Conservation (phyloP, 1,139 yeast species). For the Kluyveromyces sp. region DNA sequence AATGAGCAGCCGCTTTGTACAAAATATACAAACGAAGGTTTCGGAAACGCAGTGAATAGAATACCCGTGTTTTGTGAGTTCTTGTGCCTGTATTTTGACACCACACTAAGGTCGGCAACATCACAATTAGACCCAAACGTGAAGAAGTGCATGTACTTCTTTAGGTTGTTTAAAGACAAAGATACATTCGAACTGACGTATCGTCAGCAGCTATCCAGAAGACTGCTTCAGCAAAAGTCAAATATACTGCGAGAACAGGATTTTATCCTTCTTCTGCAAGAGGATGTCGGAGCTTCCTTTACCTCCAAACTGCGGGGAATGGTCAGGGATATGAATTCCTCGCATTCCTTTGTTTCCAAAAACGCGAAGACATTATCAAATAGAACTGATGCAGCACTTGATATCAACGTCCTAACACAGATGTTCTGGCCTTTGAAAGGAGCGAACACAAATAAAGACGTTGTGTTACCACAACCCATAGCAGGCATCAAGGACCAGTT, state of each 20-base stretch:
- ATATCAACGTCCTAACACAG: conserved; percentile 48
- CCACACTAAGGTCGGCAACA: conserved; percentile 44
- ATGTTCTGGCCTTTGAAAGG: conserved; percentile 32
- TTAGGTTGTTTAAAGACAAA: conserved; percentile 69
- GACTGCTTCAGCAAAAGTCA: conserved; percentile 56
- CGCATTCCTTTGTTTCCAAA: conserved; percentile 43
- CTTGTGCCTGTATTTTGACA: conserved; percentile 67
- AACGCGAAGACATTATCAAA: conserved; percentile 11
- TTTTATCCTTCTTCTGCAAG: conserved; percentile 62
- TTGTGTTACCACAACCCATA: conserved; percentile 47
- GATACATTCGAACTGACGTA: conserved; percentile 83
- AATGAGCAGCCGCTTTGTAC: conserved; percentile 44
- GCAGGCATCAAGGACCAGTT: conserved; percentile 37
- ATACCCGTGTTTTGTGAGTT: conserved; percentile 57
- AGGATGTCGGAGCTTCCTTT: conserved; percentile 75
- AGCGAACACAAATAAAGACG: conserved; percentile 24
- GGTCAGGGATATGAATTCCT: conserved; percentile 73
- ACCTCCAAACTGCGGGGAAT: conserved; percentile 79
- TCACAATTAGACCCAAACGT: conserved; percentile 50
- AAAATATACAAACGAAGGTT: conserved; percentile 53
- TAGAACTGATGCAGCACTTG: conserved; percentile 33
- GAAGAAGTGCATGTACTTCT: conserved; percentile 51
- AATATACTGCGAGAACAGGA: conserved; percentile 61
- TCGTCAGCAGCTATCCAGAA: conserved; percentile 82
- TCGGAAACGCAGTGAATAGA: conserved; percentile 58